Percentiles rank a stretch among this genome's conserved stretches.
Evolutionary conservation across 2,329 filamentous ascomycete genomes (phyloP).

Genomic region (Acarospora socialis): DNA sequence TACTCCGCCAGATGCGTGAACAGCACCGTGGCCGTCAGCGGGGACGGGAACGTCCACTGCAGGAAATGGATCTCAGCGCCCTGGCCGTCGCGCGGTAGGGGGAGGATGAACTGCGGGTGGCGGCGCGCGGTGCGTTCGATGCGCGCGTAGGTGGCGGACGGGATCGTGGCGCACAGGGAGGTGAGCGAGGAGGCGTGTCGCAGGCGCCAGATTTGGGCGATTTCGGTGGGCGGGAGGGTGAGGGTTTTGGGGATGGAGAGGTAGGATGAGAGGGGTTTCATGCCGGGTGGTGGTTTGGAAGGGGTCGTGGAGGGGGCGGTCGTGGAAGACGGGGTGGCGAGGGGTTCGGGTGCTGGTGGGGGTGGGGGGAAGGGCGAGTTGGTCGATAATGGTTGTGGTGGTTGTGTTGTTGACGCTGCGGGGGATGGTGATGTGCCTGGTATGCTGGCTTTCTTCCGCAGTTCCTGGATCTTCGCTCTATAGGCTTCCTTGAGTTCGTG

Average conservation of each 20-base stretch:
- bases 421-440: conserved; percentile 6
- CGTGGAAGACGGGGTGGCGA: conserved; percentile 31
- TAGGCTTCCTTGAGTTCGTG: conserved; percentile 70
- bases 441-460: conserved; percentile 48
- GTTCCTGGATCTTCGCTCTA: conserved; percentile 61
- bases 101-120: conserved; percentile 82
- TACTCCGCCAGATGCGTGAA: conserved; percentile 92
- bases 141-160: conserved; percentile 54
- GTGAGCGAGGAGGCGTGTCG: conserved; percentile 60
- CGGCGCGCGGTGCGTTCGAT: conserved; percentile 58
- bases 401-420: conserved; percentile 25
- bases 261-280: conserved; percentile 53
- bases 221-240: conserved; percentile 61
- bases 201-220: conserved; percentile 79
- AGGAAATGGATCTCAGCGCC: conserved; percentile 91
- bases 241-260: conserved; percentile 69
- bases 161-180: conserved; percentile 73
- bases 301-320: conserved; percentile 6
- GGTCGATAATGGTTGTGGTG: conserved; percentile 24
- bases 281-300: conserved; percentile 25
- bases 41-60: conserved; percentile 83
- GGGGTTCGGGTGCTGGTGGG: conserved; percentile 22
- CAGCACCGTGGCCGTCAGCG: conserved; percentile 52
- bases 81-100: conserved; percentile 47
- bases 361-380: conserved; percentile 23